A percentile compares a stretch with the other conserved stretches of the same genome.
Evolutionary conservation across 306 rosid genomes (phyloP).

Genomic region (Quercus alba): DNA sequence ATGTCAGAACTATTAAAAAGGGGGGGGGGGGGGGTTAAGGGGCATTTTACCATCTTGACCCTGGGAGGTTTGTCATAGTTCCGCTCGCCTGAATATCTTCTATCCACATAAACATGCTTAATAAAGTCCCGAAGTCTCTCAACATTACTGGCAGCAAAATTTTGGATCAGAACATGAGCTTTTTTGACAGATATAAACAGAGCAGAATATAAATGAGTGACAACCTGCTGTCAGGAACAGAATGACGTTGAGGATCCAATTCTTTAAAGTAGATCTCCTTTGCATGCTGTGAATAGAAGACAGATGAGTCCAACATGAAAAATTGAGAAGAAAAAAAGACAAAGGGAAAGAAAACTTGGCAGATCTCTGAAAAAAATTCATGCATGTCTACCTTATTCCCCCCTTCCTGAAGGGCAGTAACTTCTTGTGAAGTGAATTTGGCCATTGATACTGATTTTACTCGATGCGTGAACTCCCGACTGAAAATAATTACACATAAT

Average conservation of each 20-base stretch:
- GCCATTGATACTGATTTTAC: slow-evolving; percentile 97
- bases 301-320: slow-evolving; percentile 18
- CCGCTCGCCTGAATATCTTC: slow-evolving; percentile 75
- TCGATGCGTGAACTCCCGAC: slow-evolving; percentile 95
- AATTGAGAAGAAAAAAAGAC: slow-evolving; percentile 20
- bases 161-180: slow-evolving; percentile 40
- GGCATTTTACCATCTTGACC: slow-evolving; percentile 46
- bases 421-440: slow-evolving; percentile 95
- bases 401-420: slow-evolving; percentile 86
- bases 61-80: slow-evolving; percentile 68
- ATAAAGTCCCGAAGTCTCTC: slow-evolving; percentile 88
- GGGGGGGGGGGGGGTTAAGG: neutral
- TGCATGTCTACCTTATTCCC: slow-evolving; percentile 76
- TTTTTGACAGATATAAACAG: neutral
- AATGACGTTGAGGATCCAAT: slow-evolving; percentile 79
- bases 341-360: slow-evolving; percentile 13
- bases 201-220: slow-evolving; percentile 5
- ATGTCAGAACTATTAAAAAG: neutral
- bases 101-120: slow-evolving; percentile 92
- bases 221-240: slow-evolving; percentile 85
- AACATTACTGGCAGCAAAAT: slow-evolving; percentile 67
- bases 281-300: slow-evolving; percentile 60
- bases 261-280: slow-evolving; percentile 85
- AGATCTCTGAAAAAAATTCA: slow-evolving; percentile 8
- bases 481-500: slow-evolving; percentile 37